Conservation (phyloP, 1,284 basidiomycete species). For the Abortiporus biennis region DNA sequence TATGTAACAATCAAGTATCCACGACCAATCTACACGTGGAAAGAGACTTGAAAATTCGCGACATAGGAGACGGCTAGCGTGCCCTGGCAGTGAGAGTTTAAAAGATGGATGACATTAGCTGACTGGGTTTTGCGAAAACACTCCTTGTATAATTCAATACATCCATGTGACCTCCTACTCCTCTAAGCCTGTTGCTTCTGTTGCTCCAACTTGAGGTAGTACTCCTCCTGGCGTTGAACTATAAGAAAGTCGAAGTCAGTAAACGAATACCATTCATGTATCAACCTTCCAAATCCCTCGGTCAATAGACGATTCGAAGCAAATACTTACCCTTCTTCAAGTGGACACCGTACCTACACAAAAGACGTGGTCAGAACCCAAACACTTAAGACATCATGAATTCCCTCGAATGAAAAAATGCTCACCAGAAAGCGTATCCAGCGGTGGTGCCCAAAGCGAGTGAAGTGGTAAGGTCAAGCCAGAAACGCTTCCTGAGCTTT, state of each 20-base stretch:
- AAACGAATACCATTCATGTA: background rate
- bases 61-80: too few relatives aligned
- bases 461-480: constrained; percentile 69
- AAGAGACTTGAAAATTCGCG: too few relatives aligned
- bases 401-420: constrained; percentile 9
- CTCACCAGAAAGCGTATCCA: constrained; percentile 76
- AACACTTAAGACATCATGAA: background rate
- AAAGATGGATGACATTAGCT: too few relatives aligned
- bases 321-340: constrained; percentile 59
- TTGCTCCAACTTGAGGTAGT: constrained; percentile 77
- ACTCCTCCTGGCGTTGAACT: constrained; percentile 80
- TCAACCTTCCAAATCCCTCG: constrained; percentile 7
- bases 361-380: constrained; percentile 11
- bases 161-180: background rate
- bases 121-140: too few relatives aligned
- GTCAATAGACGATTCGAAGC: background rate
- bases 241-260: constrained; percentile 12
- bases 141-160: background rate
- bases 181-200: constrained; percentile 24
- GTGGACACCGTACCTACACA: constrained; percentile 72
- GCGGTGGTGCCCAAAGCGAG: constrained; percentile 67
- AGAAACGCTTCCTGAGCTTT: constrained; percentile 83
- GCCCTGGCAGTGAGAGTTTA: too few relatives aligned
- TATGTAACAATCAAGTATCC: too few relatives aligned
- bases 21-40: too few relatives aligned